phyloP scores from a whole-genome alignment of 495 filamentous ascomycete genomes.

The Penicillium goetzii region DNA sequence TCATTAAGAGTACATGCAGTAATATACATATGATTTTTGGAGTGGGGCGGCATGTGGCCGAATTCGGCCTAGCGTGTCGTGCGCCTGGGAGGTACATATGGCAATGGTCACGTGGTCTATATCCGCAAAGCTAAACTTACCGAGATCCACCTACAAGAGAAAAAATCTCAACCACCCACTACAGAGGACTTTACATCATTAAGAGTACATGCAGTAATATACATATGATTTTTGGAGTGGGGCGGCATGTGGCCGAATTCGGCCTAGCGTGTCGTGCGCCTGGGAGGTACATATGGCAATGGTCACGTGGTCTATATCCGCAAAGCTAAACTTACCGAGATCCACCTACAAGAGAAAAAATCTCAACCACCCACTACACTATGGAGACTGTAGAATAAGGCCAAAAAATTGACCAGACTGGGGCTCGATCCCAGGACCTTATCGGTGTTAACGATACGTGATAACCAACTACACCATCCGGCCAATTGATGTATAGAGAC shows the following conservation, averaged over 20 bases:
- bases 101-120: not conserved
- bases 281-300: not conserved
- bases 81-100: not conserved
- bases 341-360: not conserved
- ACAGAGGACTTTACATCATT: no score
- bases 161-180: not conserved
- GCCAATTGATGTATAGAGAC: not conserved
- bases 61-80: not conserved
- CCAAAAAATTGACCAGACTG: constrained; percentile 17
- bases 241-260: no score
- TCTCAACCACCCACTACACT: not conserved
- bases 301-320: not conserved
- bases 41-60: no score
- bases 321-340: not conserved
- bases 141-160: not conserved
- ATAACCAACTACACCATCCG: constrained; percentile 20
- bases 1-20: no score
- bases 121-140: not conserved
- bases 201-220: no score
- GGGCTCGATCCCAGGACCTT: constrained; percentile 20
- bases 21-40: no score
- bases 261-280: not conserved
- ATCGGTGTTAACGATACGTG: constrained; percentile 22
- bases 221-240: no score
- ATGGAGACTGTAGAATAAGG: not conserved